phyloP scores from a whole-genome alignment of 352 stramenopile species.

The Globisporangium spinosum region DNA sequence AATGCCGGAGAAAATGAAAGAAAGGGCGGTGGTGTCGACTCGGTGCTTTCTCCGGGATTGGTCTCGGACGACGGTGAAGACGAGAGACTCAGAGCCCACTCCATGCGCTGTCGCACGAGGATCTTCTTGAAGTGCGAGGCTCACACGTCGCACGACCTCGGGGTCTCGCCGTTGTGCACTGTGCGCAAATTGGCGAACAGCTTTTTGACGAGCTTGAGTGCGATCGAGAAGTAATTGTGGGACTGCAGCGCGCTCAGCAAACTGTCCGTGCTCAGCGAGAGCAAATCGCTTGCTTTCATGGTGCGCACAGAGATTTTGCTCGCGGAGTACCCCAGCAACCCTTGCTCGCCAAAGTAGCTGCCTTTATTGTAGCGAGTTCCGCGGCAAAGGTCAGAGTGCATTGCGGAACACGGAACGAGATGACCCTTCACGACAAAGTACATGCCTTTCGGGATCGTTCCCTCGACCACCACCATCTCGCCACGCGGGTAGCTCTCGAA shows the following conservation, averaged over 20 bases:
- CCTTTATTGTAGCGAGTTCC: constrained; percentile 19
- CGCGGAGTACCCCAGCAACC: constrained; percentile 56
- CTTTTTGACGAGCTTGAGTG: constrained; percentile 19
- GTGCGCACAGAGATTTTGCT: constrained; percentile 19
- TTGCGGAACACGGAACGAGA: constrained; percentile 21
- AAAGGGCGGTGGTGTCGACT: background rate
- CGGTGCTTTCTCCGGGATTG: background rate
- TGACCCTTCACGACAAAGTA: constrained; percentile 68
- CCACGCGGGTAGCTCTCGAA: constrained; percentile 67
- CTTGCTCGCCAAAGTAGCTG: constrained; percentile 59
- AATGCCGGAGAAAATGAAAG: background rate
- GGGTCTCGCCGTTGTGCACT: constrained; percentile 7
- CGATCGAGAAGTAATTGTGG: constrained; percentile 20
- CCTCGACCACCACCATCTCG: constrained; percentile 58
- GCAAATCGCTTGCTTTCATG: constrained; percentile 22
- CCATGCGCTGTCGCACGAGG: constrained; percentile 18
- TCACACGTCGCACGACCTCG: constrained; percentile 17
- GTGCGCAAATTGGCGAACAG: constrained; percentile 13
- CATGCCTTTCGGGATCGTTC: constrained; percentile 60
- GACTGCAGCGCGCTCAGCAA: constrained; percentile 21
- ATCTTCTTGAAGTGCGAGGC: constrained; percentile 18
- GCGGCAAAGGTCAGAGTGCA: background rate
- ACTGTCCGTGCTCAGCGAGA: constrained; percentile 13
- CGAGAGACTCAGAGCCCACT: constrained; percentile 17
- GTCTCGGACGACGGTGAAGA: background rate